A percentile compares a stretch with the other conserved stretches of the same genome.
Conservation (phyloP, 352 stramenopile species). For the Thalassiosira oceanica region DNA sequence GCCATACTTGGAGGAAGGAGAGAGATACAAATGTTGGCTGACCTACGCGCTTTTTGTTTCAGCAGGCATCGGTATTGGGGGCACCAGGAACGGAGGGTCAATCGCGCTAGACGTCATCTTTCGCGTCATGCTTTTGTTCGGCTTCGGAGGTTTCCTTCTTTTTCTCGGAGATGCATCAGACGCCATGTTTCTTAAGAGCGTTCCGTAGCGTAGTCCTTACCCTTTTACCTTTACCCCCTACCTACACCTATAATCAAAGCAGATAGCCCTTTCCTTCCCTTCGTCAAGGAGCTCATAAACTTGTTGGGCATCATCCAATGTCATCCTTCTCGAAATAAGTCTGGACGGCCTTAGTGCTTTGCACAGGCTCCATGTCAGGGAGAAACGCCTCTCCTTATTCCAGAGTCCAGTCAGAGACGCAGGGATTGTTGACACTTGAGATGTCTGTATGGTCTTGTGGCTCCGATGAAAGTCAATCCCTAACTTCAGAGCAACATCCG, state of each 20-base stretch:
- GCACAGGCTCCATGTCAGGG: slow-evolving; percentile 78
- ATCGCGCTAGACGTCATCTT: slow-evolving; percentile 31
- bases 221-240: too few relatives aligned
- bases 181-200: slow-evolving; percentile 33
- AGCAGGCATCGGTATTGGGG: slow-evolving; percentile 39
- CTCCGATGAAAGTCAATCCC: slow-evolving; percentile 85
- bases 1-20: not conserved
- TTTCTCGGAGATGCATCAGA: slow-evolving; percentile 39
- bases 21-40: slow-evolving; percentile 34
- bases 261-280: slow-evolving; percentile 74
- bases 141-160: slow-evolving; percentile 40
- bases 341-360: slow-evolving; percentile 66
- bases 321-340: slow-evolving; percentile 65
- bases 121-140: slow-evolving; percentile 24
- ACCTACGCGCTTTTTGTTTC: slow-evolving; percentile 18
- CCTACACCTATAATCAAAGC: slow-evolving; percentile 51
- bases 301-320: slow-evolving; percentile 62
- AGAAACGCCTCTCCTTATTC: slow-evolving; percentile 81
- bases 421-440: slow-evolving; percentile 82
- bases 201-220: slow-evolving; percentile 12
- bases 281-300: slow-evolving; percentile 79
- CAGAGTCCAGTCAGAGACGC: slow-evolving; percentile 67
- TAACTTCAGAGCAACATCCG: slow-evolving; percentile 73
- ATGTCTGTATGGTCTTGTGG: slow-evolving; percentile 80
- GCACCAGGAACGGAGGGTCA: slow-evolving; percentile 22